A percentile compares a stretch with the other conserved stretches of the same genome.
Evolutionary conservation across 2,329 filamentous ascomycete genomes (phyloP).

Genomic region (Lasiodiplodia gonubiensis): DNA sequence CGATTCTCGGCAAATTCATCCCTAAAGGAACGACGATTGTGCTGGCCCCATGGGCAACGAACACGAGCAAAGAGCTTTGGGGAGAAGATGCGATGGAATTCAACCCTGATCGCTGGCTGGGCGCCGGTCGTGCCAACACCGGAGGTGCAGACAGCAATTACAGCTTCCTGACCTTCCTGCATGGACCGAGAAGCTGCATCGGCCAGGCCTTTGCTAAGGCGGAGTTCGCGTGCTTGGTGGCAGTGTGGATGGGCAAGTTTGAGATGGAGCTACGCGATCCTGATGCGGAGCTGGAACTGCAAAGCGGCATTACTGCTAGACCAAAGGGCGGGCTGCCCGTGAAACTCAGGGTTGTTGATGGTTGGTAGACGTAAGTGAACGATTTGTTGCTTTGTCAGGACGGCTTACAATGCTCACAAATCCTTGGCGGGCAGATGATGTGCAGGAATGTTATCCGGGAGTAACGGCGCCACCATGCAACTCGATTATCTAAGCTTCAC

Average conservation of each 20-base stretch:
- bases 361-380: constrained; percentile 58
- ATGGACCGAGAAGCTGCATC: constrained; percentile 86
- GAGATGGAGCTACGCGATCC: constrained; percentile 61
- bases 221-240: constrained; percentile 84
- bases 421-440: constrained; percentile 1
- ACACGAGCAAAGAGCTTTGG: constrained; percentile 74
- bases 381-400: constrained; percentile 10
- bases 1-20: constrained; percentile 67
- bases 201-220: constrained; percentile 79
- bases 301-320: constrained; percentile 72
- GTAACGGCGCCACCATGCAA: not conserved
- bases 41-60: constrained; percentile 69
- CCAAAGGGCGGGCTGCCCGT: constrained; percentile 76
- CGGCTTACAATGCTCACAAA: constrained; percentile 14
- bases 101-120: constrained; percentile 68
- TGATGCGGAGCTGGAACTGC: constrained; percentile 66
- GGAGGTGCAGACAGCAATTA: constrained; percentile 80
- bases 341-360: constrained; percentile 68
- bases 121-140: constrained; percentile 57
- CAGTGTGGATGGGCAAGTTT: constrained; percentile 77
- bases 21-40: constrained; percentile 74
- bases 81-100: constrained; percentile 76
- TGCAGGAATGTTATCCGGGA: not conserved
- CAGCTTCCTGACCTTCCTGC: constrained; percentile 79
- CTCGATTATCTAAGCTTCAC: not conserved